phyloP scores from a whole-genome alignment of 148 eudicot species.

The Persicaria tinctoria region DNA sequence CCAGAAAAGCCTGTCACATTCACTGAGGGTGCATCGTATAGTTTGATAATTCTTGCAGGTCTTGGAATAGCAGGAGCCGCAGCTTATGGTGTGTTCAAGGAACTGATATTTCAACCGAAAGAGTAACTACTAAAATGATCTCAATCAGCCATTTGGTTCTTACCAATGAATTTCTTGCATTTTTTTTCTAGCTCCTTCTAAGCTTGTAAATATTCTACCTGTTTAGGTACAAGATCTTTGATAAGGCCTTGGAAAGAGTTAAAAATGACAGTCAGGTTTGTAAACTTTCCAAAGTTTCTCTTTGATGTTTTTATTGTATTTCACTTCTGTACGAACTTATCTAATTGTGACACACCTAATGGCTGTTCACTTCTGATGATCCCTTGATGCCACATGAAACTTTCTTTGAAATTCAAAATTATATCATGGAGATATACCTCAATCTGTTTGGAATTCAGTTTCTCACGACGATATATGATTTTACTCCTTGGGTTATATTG shows the following conservation, averaged over 20 bases:
- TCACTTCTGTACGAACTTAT: neutral
- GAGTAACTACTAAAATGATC: slow-evolving; percentile 40
- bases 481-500: too few species aligned
- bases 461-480: too few species aligned
- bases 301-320: neutral
- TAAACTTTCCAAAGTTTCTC: neutral
- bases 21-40: slow-evolving; percentile 87
- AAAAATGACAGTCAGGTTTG: slow-evolving; percentile 83
- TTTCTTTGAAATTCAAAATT: neutral
- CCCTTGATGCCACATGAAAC: neutral
- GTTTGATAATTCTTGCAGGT: slow-evolving; percentile 70
- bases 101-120: slow-evolving; percentile 87
- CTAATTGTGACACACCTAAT: neutral
- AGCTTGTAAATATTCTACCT: neutral
- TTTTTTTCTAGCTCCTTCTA: neutral
- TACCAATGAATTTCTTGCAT: neutral
- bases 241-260: slow-evolving; percentile 72
- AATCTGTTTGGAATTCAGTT: neutral
- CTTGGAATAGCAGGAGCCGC: slow-evolving; percentile 82
- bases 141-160: neutral
- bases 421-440: neutral
- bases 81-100: slow-evolving; percentile 77
- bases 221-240: slow-evolving; percentile 76
- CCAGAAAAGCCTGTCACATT: slow-evolving; percentile 93
- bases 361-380: too few species aligned